A percentile compares a stretch with the other conserved stretches of the same genome.
These are phyloP conservation scores for Aspergillus sp. DNA, from an alignment of 2,329 filamentous ascomycete species.

Conservation along the genomic window DNA sequence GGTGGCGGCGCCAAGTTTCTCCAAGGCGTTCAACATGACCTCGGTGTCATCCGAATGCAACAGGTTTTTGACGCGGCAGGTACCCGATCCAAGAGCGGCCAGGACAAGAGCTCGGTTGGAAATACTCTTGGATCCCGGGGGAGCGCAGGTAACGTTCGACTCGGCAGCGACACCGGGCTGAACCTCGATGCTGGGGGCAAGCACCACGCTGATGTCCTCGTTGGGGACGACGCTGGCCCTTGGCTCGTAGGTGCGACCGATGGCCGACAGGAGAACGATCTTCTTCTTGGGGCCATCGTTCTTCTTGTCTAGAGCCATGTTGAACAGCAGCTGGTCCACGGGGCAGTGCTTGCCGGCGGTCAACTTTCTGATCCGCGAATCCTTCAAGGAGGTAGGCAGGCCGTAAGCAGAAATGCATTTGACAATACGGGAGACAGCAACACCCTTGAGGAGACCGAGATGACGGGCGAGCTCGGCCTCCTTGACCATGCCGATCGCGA, in stretches of 20 bases:
- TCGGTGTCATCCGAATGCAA: constrained; percentile 96
- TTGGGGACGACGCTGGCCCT: constrained; percentile 90
- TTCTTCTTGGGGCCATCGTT: constrained; percentile 95
- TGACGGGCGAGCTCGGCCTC: constrained; percentile 92
- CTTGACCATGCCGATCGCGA: constrained; percentile 97
- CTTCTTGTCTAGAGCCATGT: constrained; percentile 99
- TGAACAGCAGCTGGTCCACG: constrained; percentile 79
- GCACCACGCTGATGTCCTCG: constrained; percentile 73
- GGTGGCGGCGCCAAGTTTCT: constrained; percentile 77
- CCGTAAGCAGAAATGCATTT: constrained; percentile 96
- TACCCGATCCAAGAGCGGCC: constrained; percentile 81
- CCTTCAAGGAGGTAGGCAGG: constrained; percentile 78
- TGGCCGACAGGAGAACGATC: constrained; percentile 85
- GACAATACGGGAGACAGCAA: constrained; percentile 81
- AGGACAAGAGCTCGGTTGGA: constrained; percentile 95
- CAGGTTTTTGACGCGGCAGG: constrained; percentile 85
- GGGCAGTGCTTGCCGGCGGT: constrained; percentile 86
- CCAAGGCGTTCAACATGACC: constrained; percentile 93
- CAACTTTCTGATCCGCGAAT: constrained; percentile 77
- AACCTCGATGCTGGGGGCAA: constrained; percentile 76
- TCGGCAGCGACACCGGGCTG: constrained; percentile 67
- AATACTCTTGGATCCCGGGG: constrained; percentile 95
- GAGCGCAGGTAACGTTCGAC: constrained; percentile 72
- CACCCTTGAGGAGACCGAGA: constrained; percentile 78
- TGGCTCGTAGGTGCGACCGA: constrained; percentile 83